Conservation (phyloP, 768 basidiomycete species). For the Megacollybia marginata region DNA sequence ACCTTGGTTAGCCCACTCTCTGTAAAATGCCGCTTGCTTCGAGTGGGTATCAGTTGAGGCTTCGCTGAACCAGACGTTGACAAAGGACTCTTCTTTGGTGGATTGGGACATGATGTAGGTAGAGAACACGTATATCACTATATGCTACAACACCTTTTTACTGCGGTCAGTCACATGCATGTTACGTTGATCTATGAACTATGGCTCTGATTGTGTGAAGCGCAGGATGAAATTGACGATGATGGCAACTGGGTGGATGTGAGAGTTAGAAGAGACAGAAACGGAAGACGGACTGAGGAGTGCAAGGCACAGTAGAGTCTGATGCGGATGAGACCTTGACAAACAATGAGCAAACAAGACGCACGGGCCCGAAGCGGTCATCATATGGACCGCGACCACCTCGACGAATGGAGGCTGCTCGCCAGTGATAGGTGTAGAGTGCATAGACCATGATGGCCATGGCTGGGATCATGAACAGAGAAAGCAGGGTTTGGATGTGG, state of each 20-base stretch:
- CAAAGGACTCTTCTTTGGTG: conserved; percentile 29
- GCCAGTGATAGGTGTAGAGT: conserved; percentile 92
- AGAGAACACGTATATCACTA: background rate
- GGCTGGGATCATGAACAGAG: conserved; percentile 36
- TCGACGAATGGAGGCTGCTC: conserved; percentile 84
- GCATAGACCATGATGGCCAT: conserved; percentile 98
- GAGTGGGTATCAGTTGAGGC: conserved; percentile 5
- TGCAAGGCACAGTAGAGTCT: conserved; percentile 81
- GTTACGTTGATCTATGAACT: too few species aligned
- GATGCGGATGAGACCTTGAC: conserved; percentile 1
- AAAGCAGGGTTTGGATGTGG: background rate
- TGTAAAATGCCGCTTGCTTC: conserved; percentile 32
- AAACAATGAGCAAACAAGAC: conserved; percentile 23
- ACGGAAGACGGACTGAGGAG: conserved; percentile 52
- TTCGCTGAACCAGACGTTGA: conserved; percentile 35
- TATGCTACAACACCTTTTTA: too few species aligned
- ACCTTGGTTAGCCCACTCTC: conserved; percentile 49
- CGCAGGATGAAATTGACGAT: conserved; percentile 81
- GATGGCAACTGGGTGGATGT: conserved; percentile 56
- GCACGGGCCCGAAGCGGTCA: conserved; percentile 88
- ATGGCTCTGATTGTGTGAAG: conserved; percentile 35
- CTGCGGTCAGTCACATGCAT: too few species aligned
- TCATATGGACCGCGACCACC: conserved; percentile 95
- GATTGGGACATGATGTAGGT: background rate
- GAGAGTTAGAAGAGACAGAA: background rate